Evolutionary conservation across 805 yeast genomes (phyloP), one percentile per base, ranked within the genome.

Genomic region (Saturnispora sekii): DNA sequence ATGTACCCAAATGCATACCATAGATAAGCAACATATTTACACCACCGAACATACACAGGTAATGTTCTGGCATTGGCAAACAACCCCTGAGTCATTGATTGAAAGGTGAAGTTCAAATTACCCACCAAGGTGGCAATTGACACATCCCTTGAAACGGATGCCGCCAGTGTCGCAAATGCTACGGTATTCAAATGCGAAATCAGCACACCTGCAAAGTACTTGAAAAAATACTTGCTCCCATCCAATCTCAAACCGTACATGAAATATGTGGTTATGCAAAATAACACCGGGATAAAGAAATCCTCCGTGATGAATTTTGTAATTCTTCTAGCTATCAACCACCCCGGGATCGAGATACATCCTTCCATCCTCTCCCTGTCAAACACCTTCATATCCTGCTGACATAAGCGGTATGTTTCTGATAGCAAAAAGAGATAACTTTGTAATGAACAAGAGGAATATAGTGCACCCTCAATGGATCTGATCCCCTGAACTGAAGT

Each of bases 41-140:
- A 72, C 96, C 96, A 86, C 32, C 86, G 69, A 8, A 86, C 94
- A 55, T 87, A 87, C 1, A 84, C 94, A 0, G 95, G 95, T 78
- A 85, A 72, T 1, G 76, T 70, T 7, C 69, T 66, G 1, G 88
- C 76, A 59, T 85, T 84, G 17, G 81, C 83, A 56, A 82, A 85
- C 61, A 76, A 84, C 1, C 95, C 96, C 59, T 86, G 80, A 0
- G 86, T 85, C 70, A 83, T 74, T 43, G 84, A 76, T 54, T 84
- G 86, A 26, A 83, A 63, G 29, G 87, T 84, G 57, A 77, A 82
- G 48, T 77, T 72, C 43, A 78, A 57, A 54, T 83, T 84, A 30
- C 77, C 70, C n/a, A 77, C 61, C 46, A 82, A 62, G 0, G 83
- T 67, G 2, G 88, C 81, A 28, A 70, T 63, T 1, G 87, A 62